Base-by-base conservation (phyloP, 2,329 filamentous ascomycete species). In the Aspergillus quadricinctus region DNA sequence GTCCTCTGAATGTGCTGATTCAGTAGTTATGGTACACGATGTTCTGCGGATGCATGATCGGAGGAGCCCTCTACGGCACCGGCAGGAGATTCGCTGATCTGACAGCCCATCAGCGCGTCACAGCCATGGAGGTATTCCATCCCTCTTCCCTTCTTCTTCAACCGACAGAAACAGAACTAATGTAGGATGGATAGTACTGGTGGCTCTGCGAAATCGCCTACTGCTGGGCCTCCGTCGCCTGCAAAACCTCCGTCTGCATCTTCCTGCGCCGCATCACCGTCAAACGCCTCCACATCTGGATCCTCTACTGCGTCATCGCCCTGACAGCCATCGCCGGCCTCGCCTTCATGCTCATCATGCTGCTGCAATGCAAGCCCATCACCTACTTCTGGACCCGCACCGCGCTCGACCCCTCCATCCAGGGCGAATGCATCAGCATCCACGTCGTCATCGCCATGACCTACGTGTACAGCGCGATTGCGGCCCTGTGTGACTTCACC, bases 191-290 rank as follows among this genome's bases (percentile, higher is more conserved):
- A 23, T 23, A 68, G 62, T 71, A 65, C 54, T 82, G 79, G 79
- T 83, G 78, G 69, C 71, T 83, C 11, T 80, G 78, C 62, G 80
- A 83, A 57, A 66, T 81, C 14, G 76, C 79, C 52, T 83, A 83
- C 63, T 76, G 77, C 4, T 64, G 80, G 31, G 69, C 77, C 3
- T 80, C 75, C 4, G 72, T 77, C 51, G 66, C 75, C 17, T 74
- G 80, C 59, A 82, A 81, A 57, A 72, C 82, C 45, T 77, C 80
- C 3, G 75, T 83, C 52, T 79, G 75, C 27, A 72, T 81, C 25
- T 82, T 83, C 69, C 72, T 83, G 25, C 72, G 82, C 27, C 77
- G 81, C 45, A 74, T 84, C 29, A 78, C 79, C 1, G 67, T 78
- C n/a, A 71, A 73, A 49, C 69, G 67, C 28, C 57, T 72, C 21